phyloP scores from a whole-genome alignment of 208 protist species.

The Giardia muris region DNA sequence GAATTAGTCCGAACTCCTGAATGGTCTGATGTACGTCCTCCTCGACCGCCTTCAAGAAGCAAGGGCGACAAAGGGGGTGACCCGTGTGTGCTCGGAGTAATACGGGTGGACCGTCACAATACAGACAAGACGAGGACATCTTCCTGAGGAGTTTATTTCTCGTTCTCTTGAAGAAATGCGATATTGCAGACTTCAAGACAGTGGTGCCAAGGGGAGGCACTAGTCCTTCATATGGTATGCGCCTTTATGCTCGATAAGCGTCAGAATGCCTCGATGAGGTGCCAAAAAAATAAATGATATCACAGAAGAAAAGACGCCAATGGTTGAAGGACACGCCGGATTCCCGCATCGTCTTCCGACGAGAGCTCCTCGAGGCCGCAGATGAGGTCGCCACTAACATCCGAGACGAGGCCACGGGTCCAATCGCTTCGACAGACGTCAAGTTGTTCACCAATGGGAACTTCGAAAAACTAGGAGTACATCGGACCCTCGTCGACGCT shows the following conservation, averaged over 20 bases:
- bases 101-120: no score
- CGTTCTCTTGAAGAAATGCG: no score
- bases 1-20: constrained; percentile 63
- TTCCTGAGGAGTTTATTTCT: no score
- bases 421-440: neutral
- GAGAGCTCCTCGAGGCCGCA: neutral
- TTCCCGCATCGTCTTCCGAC: neutral
- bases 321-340: neutral
- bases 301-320: neutral
- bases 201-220: no score
- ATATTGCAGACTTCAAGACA: no score
- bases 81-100: no score
- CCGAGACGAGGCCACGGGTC: neutral
- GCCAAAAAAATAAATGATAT: no score
- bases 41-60: constrained; percentile 60
- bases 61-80: neutral
- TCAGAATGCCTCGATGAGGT: no score
- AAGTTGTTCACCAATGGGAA: neutral
- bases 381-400: neutral
- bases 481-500: neutral
- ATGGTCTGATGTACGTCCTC: constrained; percentile 79
- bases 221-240: no score
- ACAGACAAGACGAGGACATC: no score
- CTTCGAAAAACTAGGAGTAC: neutral
- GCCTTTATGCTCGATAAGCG: no score